Conservation (phyloP, 2,329 filamentous ascomycete genomes). For the Clonostachys sp. region DNA sequence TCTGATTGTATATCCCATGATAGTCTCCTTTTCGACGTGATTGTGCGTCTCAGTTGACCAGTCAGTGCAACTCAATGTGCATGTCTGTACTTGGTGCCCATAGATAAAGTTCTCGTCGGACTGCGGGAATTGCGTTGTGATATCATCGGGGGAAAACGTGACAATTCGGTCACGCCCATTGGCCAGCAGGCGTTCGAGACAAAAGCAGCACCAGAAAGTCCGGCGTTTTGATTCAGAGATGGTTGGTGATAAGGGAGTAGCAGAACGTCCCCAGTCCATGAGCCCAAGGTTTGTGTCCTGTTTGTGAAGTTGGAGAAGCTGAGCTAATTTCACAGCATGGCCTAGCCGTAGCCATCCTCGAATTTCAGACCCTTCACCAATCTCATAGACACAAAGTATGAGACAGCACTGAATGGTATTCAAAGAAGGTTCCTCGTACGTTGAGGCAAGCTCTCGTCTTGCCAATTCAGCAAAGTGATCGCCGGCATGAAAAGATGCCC, state of each 20-base stretch:
- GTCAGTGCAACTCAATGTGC: neutral
- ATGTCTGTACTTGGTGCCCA: neutral
- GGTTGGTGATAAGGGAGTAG: neutral
- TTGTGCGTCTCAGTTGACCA: neutral
- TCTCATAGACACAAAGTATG: slow-evolving; percentile 1
- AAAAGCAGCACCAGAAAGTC: slow-evolving; percentile 1
- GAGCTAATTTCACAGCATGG: slow-evolving; percentile 1
- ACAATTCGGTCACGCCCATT: slow-evolving; percentile 1
- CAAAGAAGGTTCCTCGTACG: neutral
- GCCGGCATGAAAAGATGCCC: neutral
- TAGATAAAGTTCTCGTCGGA: slow-evolving; percentile 1
- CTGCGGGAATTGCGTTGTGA: neutral
- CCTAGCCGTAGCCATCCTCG: neutral
- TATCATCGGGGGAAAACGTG: neutral
- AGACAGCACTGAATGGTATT: neutral
- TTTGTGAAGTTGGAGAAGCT: slow-evolving; percentile 1
- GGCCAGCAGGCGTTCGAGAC: neutral
- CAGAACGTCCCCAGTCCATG: neutral
- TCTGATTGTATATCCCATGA: neutral
- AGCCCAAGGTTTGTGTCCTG: neutral
- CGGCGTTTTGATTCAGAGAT: neutral
- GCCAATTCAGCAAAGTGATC: neutral
- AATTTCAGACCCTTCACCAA: neutral
- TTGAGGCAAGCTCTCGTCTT: neutral
- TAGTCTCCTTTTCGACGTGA: neutral